Base-by-base conservation (phyloP, 192 early-diverging fungal genomes). In the Umbelopsis sp. region DNA sequence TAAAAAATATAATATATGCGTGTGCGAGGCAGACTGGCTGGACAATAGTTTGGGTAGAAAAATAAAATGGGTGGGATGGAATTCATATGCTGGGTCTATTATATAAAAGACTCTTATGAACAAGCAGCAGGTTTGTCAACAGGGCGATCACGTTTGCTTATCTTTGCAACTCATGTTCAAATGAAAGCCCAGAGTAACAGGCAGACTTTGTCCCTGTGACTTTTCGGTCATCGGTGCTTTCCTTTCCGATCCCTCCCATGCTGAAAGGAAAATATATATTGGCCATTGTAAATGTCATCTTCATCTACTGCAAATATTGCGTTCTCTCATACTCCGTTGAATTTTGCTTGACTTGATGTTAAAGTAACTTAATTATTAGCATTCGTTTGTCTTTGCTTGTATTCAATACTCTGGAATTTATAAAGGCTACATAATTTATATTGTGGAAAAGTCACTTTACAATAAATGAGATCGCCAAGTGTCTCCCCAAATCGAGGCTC, bases 71-170 rank as follows among this genome's bases (percentile, higher is more conserved):
- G 20, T 17, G n/a, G 20, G n/a, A 31, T 32, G 26, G 26, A 14
- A 32, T 34, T 62, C 20, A n/a, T 49, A 9, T 17, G 5, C 8
- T 21, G n/a, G n/a, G 47, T n/a, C 47, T 3, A 17, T n/a, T 49
- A 49, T 21, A n/a, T 49, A 49, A n/a, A 49, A 5, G 11, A 49
- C 20, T 21, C 47, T 49, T 21, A n/a, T 49, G 47, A 29, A 22
- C 56, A 62, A n/a, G 56, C 56, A 62, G 56, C 56, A 62, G 56
- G 56, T 62, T 62, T 62, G 56, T 62, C 56, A 62, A 62, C 56
- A 62, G 56, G 47, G 29, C 56, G 56, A 62, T 62, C 56, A 62
- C 56, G 56, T 62, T 62, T 62, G 56, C 56, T 62, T 62, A 62
- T 62, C 56, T 56, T 62, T 22, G 31, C 38, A 41, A 53, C 52